Base-by-base conservation (phyloP, 1,284 basidiomycete species). In the Entoloma clypeatum region DNA sequence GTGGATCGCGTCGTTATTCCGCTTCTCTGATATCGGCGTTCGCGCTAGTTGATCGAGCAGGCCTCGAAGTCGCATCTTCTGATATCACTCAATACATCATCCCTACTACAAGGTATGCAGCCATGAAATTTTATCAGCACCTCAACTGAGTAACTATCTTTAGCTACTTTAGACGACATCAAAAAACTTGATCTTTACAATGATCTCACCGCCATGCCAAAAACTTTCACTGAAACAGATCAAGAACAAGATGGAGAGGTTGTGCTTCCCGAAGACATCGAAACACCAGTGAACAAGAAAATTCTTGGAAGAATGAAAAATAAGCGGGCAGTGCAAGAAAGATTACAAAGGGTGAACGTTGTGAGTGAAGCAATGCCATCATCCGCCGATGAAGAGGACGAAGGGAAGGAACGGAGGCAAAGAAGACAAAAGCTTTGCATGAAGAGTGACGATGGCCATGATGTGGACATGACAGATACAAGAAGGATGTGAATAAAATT, bases 101-200 rank as follows among this genome's bases (percentile, higher is more conserved):
- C 56, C 36, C 47, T 65, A 4, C 42, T 69, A 19, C 44, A 67
- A 52, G 72, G 75, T 72, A 55, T 16, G 56, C 38, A 4, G 36
- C 24, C n/a, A 23, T 39, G 17, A 8, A 36, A 24, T 32, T 17
- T 8, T 41, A 21, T 9, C 19, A n/a, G 3, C 13, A 36, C 37
- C 38, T 19, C n/a, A 10, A 32, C 27, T 41, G 26, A 9, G 27
- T 47, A 7, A 45, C 24, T 42, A 35, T n/a, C 36, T 42, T 14
- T 53, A 81, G 80, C 77, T 7, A 65, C 72, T 0, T 37, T 56
- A 4, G 67, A 65, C 6, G 75, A 78, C 7, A 57, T 81, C 5
- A 67, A 72, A 46, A 54, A 61, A 2, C 64, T 87, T 2, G 77
- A 83, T 39, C 61, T 86, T 2, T 88, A 89, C 53, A 63, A 68